Evolutionary conservation across 441 rosid species (phyloP), one percentile per base, ranked within the genome.

Genomic region (Biscutella laevigata): DNA sequence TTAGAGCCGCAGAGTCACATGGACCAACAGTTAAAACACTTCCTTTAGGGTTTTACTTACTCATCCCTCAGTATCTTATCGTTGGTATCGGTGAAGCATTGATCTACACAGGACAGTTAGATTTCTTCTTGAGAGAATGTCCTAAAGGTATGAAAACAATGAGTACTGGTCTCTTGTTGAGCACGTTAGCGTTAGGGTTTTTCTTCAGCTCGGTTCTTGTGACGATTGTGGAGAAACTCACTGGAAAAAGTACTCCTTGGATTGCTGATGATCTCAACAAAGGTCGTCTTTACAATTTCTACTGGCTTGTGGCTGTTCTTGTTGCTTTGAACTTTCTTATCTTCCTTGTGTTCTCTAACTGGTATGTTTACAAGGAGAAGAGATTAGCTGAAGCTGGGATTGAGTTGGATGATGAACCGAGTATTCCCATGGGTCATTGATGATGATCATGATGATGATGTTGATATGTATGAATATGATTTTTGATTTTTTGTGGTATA

Each of bases 91-190:
- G 95, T 0, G 97, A 90, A 64, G 97, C 97, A 0, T 73, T 86
- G 47, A 79, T 77, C 1, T 90, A 90, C 43, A 79, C 78, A 0
- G 94, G 97, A 32, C 94, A 86, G 27, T 78, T 90, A 35, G 95
- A 84, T 58, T 86, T 90, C 63, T 90, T 90, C 76, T 66, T 90
- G 9, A 80, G 82, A 54, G 97, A 90, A 56, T 90, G 97, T 28
- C 95, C 95, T 2, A 84, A 90, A 53, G 97, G 94, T 7, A 90
- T 90, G 95, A 90, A 90, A 70, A 84, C 92, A 0, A 86, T 90
- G 86, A 86, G 95, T 64, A 86, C 97, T 0, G 97, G 97, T 15
- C 49, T 90, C 43, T 78, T 90, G 53, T 43, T 90, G 53, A 90
- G 94, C 57, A 86, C 94, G 20, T 82, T 90, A 13, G 81, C 97